These are phyloP conservation scores for Hypoxylon trugodes DNA, from an alignment of 495 filamentous ascomycete species.

Conservation along the genomic window DNA sequence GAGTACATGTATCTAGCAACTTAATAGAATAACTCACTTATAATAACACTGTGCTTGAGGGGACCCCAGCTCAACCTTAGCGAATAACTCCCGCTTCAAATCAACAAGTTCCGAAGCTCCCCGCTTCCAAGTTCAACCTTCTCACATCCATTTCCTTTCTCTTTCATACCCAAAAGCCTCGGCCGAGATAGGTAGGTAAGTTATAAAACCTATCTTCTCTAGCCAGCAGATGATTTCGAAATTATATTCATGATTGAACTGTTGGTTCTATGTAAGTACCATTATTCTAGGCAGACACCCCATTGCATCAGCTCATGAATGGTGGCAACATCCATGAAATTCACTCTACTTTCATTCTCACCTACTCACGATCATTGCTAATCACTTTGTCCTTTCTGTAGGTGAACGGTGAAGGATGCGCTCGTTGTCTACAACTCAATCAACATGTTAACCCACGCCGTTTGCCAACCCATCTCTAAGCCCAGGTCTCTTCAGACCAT, in stretches of 20 bases:
- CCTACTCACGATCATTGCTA: slow-evolving; percentile 1
- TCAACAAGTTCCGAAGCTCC: slow-evolving; percentile 29
- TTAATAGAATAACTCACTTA: background rate
- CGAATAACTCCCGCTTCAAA: slow-evolving; percentile 15
- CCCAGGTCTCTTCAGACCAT: slow-evolving; percentile 40
- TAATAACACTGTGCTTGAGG: slow-evolving; percentile 1
- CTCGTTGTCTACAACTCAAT: slow-evolving; percentile 11
- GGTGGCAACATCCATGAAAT: slow-evolving; percentile 11
- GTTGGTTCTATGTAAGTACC: slow-evolving; percentile 29
- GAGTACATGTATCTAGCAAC: background rate
- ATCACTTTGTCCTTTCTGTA: background rate
- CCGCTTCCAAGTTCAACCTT: slow-evolving; percentile 15
- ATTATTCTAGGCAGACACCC: background rate
- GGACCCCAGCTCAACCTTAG: slow-evolving; percentile 1
- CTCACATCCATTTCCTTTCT: background rate
- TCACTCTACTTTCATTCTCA: background rate
- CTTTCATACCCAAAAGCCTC: slow-evolving; percentile 12
- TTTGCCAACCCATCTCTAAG: slow-evolving; percentile 41
- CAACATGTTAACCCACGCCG: slow-evolving; percentile 49
- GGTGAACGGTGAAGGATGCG: slow-evolving; percentile 25
- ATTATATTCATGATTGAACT: slow-evolving; percentile 14
- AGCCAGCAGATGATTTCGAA: slow-evolving; percentile 13
- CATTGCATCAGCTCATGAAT: slow-evolving; percentile 7
- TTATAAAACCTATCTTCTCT: slow-evolving; percentile 2
- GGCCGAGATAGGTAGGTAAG: slow-evolving; percentile 7